These are phyloP conservation scores for Symbiodinium pilosum DNA, from an alignment of 73 alveolate genomes.

Conservation along the genomic window DNA sequence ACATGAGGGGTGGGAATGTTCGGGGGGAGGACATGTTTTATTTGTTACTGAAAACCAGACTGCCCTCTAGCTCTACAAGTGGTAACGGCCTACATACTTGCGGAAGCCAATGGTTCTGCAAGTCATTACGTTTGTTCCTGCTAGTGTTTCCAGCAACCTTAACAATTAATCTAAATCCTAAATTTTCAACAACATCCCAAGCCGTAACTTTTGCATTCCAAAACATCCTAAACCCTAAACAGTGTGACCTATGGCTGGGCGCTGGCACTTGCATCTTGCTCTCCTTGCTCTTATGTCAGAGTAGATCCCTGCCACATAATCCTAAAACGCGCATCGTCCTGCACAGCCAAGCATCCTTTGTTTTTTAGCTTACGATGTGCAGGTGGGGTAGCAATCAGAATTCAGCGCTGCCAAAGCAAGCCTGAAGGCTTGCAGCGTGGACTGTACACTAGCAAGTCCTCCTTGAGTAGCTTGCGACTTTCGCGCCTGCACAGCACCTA, in stretches of 20 bases:
- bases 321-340: not conserved
- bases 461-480: slow-evolving; percentile 6
- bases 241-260: not conserved
- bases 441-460: not conserved
- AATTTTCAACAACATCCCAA: not conserved
- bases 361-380: not conserved
- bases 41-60: not conserved
- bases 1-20: not conserved
- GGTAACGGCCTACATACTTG: not conserved
- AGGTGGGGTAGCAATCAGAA: not conserved
- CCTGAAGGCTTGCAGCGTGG: slow-evolving; percentile 18
- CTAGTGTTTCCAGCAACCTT: not conserved
- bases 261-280: slow-evolving; percentile 5
- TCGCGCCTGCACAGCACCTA: not conserved
- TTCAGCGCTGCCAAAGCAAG: not conserved
- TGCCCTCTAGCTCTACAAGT: not conserved
- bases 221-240: not conserved
- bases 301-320: no score
- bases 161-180: not conserved
- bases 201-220: not conserved
- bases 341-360: not conserved
- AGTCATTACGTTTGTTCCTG: not conserved
- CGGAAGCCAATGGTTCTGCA: not conserved
- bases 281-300: not conserved
- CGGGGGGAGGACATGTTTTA: not conserved